These are phyloP conservation scores for Talaromyces stipitatus DNA, from an alignment of 495 filamentous ascomycete genomes.

Conservation along the genomic window DNA sequence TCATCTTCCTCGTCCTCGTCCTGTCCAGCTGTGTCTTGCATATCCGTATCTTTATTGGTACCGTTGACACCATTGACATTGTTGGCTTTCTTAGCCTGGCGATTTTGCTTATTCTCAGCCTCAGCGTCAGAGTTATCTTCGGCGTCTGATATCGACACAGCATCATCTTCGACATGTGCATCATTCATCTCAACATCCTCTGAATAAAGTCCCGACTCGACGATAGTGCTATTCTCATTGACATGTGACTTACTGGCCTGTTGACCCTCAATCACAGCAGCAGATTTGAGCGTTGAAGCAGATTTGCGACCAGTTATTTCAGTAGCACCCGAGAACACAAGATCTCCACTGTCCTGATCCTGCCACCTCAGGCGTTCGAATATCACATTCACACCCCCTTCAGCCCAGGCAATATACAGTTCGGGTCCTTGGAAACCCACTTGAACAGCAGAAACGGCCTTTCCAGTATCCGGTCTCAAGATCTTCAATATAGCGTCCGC, in stretches of 20 bases:
- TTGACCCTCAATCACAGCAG: slow-evolving; percentile 52
- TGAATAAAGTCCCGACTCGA: slow-evolving; percentile 38
- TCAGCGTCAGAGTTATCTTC: slow-evolving; percentile 39
- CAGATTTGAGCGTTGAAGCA: slow-evolving; percentile 30
- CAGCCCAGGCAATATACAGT: slow-evolving; percentile 44
- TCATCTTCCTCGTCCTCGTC: slow-evolving; percentile 27
- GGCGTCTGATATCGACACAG: slow-evolving; percentile 25
- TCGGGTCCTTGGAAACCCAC: slow-evolving; percentile 41
- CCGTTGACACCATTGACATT: slow-evolving; percentile 20
- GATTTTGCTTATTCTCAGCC: slow-evolving; percentile 29
- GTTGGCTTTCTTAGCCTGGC: slow-evolving; percentile 26
- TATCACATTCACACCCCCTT: slow-evolving; percentile 47
- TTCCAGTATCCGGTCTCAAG: slow-evolving; percentile 35
- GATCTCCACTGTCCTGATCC: slow-evolving; percentile 37
- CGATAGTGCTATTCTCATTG: slow-evolving; percentile 66
- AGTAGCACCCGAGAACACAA: slow-evolving; percentile 38
- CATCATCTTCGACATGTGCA: slow-evolving; percentile 21
- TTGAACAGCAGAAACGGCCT: slow-evolving; percentile 37
- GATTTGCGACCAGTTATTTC: slow-evolving; percentile 40
- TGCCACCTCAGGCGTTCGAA: slow-evolving; percentile 49
- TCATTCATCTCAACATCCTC: slow-evolving; percentile 47
- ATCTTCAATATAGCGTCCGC: slow-evolving; percentile 44
- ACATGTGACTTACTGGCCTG: slow-evolving; percentile 52
- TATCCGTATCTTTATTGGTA: slow-evolving; percentile 35
- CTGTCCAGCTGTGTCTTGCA: slow-evolving; percentile 36